Conservation (phyloP, 2,329 filamentous ascomycete species). For the Neofusicoccum laricinum region DNA sequence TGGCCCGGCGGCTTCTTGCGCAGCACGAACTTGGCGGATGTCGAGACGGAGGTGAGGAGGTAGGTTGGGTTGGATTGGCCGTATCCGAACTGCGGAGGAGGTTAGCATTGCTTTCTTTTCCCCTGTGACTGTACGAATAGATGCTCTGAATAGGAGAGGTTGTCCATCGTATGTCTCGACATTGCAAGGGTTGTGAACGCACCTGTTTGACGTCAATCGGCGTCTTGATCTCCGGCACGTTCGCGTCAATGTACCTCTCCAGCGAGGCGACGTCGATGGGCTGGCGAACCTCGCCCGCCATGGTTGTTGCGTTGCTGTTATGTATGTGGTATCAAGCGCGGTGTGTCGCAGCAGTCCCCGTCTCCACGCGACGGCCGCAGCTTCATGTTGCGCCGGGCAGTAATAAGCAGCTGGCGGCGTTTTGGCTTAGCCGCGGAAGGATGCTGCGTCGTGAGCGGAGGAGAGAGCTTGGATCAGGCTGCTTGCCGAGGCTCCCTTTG, state of each 20-base stretch:
- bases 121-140: not conserved
- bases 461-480: slow-evolving; percentile 4
- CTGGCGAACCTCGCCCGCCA: slow-evolving; percentile 89
- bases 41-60: slow-evolving; percentile 68
- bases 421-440: slow-evolving; percentile 1
- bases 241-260: slow-evolving; percentile 70
- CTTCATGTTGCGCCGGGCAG: not conserved
- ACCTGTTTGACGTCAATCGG: slow-evolving; percentile 91
- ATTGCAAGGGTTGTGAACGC: slow-evolving; percentile 18
- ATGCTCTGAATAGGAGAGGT: not conserved
- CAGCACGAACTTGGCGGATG: slow-evolving; percentile 75
- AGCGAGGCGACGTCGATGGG: slow-evolving; percentile 80
- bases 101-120: not conserved
- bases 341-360: no score
- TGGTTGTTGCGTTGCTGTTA: slow-evolving; percentile 28
- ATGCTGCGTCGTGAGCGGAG: not conserved
- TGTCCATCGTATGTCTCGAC: not conserved
- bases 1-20: slow-evolving; percentile 97
- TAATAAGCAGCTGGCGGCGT: not conserved
- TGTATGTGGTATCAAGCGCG: no score
- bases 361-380: no score
- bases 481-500: slow-evolving; percentile 6
- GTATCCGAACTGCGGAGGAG: slow-evolving; percentile 73
- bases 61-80: slow-evolving; percentile 98
- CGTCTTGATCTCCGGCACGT: slow-evolving; percentile 79